Conservation (phyloP, 2,329 filamentous ascomycete genomes). For the Cladosporium sp. region DNA sequence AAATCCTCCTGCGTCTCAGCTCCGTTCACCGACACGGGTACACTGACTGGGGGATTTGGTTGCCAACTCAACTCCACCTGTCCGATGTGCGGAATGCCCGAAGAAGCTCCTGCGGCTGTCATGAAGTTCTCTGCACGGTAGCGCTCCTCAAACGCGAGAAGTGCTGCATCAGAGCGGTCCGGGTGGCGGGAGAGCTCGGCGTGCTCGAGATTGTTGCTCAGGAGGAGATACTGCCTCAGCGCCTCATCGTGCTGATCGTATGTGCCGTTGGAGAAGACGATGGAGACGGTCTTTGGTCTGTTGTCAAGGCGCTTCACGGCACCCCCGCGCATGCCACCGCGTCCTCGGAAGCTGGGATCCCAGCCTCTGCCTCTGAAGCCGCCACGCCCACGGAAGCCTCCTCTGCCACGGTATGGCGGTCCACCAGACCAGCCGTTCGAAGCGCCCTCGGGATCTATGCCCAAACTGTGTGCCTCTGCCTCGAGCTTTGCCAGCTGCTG, state of each 20-base stretch:
- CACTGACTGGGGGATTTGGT: conserved; percentile 5
- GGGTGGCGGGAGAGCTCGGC: conserved; percentile 37
- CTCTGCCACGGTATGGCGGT: conserved; percentile 19
- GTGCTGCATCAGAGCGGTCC: conserved; percentile 33
- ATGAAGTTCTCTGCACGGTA: conserved; percentile 60
- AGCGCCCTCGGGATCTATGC: conserved; percentile 57
- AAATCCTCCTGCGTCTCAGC: conserved; percentile 7
- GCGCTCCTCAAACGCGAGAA: conserved; percentile 42
- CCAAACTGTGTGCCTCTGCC: conserved; percentile 66
- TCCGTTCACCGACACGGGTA: not conserved
- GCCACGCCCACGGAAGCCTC: conserved; percentile 26
- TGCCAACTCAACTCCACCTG: conserved; percentile 64
- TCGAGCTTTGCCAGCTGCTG: conserved; percentile 70
- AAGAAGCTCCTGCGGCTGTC: conserved; percentile 19
- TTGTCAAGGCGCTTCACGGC: conserved; percentile 69
- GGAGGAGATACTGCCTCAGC: conserved; percentile 65
- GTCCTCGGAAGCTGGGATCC: conserved; percentile 40
- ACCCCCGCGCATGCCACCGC: conserved; percentile 48
- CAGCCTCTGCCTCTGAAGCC: conserved; percentile 37
- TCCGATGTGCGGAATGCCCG: conserved; percentile 56
- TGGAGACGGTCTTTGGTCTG: conserved; percentile 62
- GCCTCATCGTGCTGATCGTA: conserved; percentile 64
- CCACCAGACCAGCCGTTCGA: conserved; percentile 18
- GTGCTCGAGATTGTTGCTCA: conserved; percentile 34
- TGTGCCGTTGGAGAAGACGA: conserved; percentile 53